Percentiles rank a stretch among this genome's conserved stretches.
Evolutionary conservation across 768 basidiomycete species (phyloP).

Genomic region (Strobilomyces confusus): DNA sequence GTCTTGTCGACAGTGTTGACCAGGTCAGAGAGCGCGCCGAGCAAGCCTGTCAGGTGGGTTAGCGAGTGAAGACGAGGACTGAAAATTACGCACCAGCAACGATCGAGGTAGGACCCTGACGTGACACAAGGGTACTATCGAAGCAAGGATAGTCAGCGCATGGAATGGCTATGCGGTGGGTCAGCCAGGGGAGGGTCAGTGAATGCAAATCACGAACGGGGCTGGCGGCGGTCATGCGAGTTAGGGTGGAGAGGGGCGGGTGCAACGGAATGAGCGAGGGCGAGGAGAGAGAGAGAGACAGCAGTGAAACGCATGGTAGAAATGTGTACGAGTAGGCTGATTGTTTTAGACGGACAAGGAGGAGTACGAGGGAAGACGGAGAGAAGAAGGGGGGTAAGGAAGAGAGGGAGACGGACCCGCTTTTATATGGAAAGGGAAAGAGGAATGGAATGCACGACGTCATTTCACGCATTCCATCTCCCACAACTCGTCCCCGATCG

Average conservation of each 20-base stretch:
- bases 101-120: too few species aligned
- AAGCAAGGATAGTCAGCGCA: too few species aligned
- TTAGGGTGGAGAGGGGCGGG: constrained; percentile 12
- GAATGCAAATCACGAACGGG: constrained; percentile 4
- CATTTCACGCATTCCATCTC: constrained; percentile 50
- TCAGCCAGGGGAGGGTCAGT: background rate
- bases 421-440: constrained; percentile 21
- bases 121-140: too few species aligned
- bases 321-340: constrained; percentile 20
- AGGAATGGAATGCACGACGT: constrained; percentile 11
- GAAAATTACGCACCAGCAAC: too few species aligned
- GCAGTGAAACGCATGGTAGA: constrained; percentile 24
- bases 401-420: background rate
- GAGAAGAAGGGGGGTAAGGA: constrained; percentile 14
- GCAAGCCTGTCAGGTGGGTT: background rate
- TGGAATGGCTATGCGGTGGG: background rate
- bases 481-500: constrained; percentile 48
- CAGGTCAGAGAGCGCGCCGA: accelerated
- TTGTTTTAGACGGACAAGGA: constrained; percentile 12
- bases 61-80: too few species aligned
- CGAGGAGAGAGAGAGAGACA: constrained; percentile 19
- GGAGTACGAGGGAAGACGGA: background rate
- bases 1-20: too few species aligned
- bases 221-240: constrained; percentile 9
- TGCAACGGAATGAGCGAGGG: constrained; percentile 12